Conservation (phyloP, 495 filamentous ascomycete species). For the Penicillium daleae region DNA sequence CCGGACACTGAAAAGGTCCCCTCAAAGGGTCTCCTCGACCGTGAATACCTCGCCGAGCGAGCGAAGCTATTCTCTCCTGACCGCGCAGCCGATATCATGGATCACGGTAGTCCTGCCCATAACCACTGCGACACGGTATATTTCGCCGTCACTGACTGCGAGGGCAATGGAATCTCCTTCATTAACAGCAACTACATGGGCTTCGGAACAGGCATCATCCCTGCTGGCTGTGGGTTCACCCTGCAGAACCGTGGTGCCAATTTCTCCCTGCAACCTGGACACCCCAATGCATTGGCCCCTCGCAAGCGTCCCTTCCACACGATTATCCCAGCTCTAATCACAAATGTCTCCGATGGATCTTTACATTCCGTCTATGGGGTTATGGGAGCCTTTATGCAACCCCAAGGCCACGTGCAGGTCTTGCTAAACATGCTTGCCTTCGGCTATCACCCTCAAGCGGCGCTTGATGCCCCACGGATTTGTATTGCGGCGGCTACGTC, state of each 20-base stretch:
- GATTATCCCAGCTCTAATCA: constrained; percentile 92
- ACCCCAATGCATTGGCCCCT: constrained; percentile 80
- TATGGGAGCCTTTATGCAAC: constrained; percentile 99
- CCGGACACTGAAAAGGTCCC: constrained; percentile 72
- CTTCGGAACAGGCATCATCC: constrained; percentile 89
- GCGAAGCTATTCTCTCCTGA: constrained; percentile 70
- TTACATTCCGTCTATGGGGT: constrained; percentile 89
- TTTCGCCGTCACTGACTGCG: constrained; percentile 77
- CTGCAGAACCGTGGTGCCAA: constrained; percentile 92
- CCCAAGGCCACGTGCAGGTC: constrained; percentile 95
- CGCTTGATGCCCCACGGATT: constrained; percentile 86
- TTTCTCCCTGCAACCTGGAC: constrained; percentile 67
- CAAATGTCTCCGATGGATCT: constrained; percentile 68
- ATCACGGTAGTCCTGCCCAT: constrained; percentile 70
- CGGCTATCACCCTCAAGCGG: constrained; percentile 82
- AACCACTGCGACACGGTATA: constrained; percentile 89
- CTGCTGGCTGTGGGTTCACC: constrained; percentile 81
- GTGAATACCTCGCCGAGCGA: constrained; percentile 66
- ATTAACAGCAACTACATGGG: constrained; percentile 94
- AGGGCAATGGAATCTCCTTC: constrained; percentile 91
- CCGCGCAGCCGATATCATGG: constrained; percentile 57
- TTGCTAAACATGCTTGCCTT: constrained; percentile 88
- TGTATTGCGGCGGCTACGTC: constrained; percentile 72
- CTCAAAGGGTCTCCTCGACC: constrained; percentile 60
- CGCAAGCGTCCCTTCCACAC: constrained; percentile 96